These are phyloP conservation scores for Casuarina glauca DNA, from an alignment of 306 rosid genomes.

Conservation along the genomic window DNA sequence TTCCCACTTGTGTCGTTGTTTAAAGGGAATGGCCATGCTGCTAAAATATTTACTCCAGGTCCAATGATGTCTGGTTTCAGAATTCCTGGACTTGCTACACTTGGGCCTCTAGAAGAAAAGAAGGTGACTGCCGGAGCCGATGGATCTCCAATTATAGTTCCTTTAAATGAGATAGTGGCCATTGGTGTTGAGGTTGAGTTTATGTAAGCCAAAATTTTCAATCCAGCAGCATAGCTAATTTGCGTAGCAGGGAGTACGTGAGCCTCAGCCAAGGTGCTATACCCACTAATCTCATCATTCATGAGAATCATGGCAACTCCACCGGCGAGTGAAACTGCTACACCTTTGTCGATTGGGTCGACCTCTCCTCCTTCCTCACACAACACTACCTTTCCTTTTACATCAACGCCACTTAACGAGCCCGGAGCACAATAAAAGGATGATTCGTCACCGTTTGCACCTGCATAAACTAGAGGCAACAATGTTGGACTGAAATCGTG, in stretches of 20 bases:
- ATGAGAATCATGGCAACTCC: constrained; percentile 56
- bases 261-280: constrained; percentile 21
- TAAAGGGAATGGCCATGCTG: constrained; percentile 50
- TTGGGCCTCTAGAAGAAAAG: constrained; percentile 70
- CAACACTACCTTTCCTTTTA: constrained; percentile 51
- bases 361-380: constrained; percentile 40
- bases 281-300: constrained; percentile 16
- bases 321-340: constrained; percentile 40
- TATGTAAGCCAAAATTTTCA: constrained; percentile 38
- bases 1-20: constrained; percentile 26
- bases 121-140: constrained; percentile 37
- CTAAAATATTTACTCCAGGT: constrained; percentile 54
- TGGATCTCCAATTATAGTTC: constrained; percentile 48
- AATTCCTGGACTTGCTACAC: constrained; percentile 41
- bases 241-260: constrained; percentile 49
- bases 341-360: background rate
- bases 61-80: constrained; percentile 62
- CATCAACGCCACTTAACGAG: constrained; percentile 25
- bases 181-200: constrained; percentile 38
- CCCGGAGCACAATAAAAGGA: constrained; percentile 27
- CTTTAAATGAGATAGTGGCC: constrained; percentile 42
- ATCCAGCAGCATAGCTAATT: constrained; percentile 37
- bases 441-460: constrained; percentile 17
- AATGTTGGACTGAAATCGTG: constrained; percentile 19
- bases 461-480: constrained; percentile 50